Evolutionary conservation across 108 stramenopile genomes (phyloP).

Genomic region (Parietichytrium sp.): DNA sequence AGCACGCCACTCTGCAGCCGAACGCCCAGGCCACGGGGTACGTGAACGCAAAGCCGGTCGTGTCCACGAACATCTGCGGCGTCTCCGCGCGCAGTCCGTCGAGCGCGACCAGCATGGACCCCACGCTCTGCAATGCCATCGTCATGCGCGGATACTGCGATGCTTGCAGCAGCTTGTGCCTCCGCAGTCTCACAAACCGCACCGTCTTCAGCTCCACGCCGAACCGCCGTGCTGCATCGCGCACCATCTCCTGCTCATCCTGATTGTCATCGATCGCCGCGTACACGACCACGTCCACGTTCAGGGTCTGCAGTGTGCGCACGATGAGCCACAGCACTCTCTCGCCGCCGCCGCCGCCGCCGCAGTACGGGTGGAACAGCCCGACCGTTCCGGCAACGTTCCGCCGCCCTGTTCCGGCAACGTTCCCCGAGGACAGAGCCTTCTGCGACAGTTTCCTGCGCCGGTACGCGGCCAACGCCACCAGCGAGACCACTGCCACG

Average conservation of each 20-base stretch:
- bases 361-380: constrained; percentile 14
- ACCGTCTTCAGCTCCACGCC: constrained; percentile 43
- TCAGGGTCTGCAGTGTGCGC: constrained; percentile 59
- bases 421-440: no score
- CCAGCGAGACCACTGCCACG: no score
- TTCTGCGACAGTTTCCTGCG: no score
- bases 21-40: constrained; percentile 72
- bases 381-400: no score
- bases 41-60: constrained; percentile 92
- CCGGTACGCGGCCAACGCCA: no score
- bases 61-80: constrained; percentile 87
- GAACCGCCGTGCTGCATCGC: constrained; percentile 45
- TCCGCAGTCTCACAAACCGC: neutral
- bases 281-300: constrained; percentile 67
- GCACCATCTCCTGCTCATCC: constrained; percentile 42
- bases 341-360: constrained; percentile 90
- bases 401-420: no score
- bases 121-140: constrained; percentile 79
- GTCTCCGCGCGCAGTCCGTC: constrained; percentile 59
- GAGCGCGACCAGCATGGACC: constrained; percentile 74
- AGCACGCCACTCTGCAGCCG: constrained; percentile 71
- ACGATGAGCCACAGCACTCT: constrained; percentile 93
- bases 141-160: constrained; percentile 69
- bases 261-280: constrained; percentile 71
- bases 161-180: constrained; percentile 43